A percentile compares a stretch with the other conserved stretches of the same genome.
These are phyloP conservation scores for Xylaria cubensis DNA, from an alignment of 495 filamentous ascomycete species.

Conservation along the genomic window DNA sequence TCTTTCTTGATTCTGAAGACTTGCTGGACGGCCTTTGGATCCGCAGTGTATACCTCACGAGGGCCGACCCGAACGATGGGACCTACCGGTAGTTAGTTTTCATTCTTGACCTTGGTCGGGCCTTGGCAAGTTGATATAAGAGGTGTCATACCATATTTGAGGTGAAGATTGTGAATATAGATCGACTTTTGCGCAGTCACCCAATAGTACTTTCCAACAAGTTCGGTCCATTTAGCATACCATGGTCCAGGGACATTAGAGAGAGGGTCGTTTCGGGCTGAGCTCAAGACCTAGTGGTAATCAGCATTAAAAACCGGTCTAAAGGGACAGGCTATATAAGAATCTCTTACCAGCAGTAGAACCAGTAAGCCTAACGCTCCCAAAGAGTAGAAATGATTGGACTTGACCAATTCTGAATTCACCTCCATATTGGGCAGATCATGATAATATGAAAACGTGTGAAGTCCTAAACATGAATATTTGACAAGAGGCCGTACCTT, in stretches of 20 bases:
- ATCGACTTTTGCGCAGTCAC: constrained; percentile 9
- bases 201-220: constrained; percentile 28
- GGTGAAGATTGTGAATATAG: constrained; percentile 39
- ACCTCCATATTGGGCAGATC: background rate
- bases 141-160: constrained; percentile 41
- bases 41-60: constrained; percentile 56
- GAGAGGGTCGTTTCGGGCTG: background rate
- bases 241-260: constrained; percentile 27
- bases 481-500: background rate
- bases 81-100: constrained; percentile 28
- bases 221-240: constrained; percentile 30
- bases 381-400: background rate
- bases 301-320: background rate
- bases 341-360: background rate
- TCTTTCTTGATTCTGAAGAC: constrained; percentile 34
- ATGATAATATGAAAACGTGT: background rate
- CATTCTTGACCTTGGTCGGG: background rate
- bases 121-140: background rate
- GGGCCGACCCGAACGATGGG: constrained; percentile 63
- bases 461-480: background rate
- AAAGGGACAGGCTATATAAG: background rate
- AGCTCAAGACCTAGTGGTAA: background rate
- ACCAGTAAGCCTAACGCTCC: background rate
- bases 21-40: constrained; percentile 30
- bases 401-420: background rate